These are phyloP conservation scores for Calocybe indica DNA, from an alignment of 768 basidiomycete genomes.

Conservation along the genomic window DNA sequence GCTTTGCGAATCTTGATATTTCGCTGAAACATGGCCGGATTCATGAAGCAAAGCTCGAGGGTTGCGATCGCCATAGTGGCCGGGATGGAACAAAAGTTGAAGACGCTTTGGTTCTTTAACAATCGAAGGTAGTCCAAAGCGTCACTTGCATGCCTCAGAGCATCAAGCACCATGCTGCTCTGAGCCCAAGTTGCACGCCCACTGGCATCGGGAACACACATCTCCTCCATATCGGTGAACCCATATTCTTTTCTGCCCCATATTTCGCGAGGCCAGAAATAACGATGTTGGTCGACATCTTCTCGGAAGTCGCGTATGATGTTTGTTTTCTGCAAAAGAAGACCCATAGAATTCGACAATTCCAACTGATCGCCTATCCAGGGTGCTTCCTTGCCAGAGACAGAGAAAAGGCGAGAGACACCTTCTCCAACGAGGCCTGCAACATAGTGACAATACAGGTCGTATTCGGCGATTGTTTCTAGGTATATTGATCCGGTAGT, in stretches of 20 bases:
- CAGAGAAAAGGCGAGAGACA: constrained; percentile 81
- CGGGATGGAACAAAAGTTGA: constrained; percentile 95
- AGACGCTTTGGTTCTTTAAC: constrained; percentile 86
- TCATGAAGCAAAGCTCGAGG: constrained; percentile 89
- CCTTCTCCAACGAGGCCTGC: constrained; percentile 98
- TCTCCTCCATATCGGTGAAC: constrained; percentile 65
- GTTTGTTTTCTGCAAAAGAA: constrained; percentile 95
- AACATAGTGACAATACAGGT: constrained; percentile 98
- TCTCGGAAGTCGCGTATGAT: constrained; percentile 95
- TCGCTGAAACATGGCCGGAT: constrained; percentile 73
- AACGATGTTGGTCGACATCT: constrained; percentile 77
- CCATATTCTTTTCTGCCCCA: constrained; percentile 66
- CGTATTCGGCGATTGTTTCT: constrained; percentile 78
- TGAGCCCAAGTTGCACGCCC: constrained; percentile 74
- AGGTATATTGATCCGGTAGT: constrained; percentile 65
- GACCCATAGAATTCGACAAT: constrained; percentile 91
- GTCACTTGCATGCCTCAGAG: constrained; percentile 77
- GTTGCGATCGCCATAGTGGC: constrained; percentile 96
- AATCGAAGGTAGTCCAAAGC: constrained; percentile 85
- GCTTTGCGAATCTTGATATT: constrained; percentile 97
- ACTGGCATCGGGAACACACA: constrained; percentile 51
- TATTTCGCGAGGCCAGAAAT: constrained; percentile 94
- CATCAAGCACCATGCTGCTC: constrained; percentile 87
- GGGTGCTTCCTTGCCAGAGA: constrained; percentile 73
- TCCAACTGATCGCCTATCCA: constrained; percentile 79